Base-by-base conservation (phyloP, 345 rosid genomes). In the Dipteronia sinensis region DNA sequence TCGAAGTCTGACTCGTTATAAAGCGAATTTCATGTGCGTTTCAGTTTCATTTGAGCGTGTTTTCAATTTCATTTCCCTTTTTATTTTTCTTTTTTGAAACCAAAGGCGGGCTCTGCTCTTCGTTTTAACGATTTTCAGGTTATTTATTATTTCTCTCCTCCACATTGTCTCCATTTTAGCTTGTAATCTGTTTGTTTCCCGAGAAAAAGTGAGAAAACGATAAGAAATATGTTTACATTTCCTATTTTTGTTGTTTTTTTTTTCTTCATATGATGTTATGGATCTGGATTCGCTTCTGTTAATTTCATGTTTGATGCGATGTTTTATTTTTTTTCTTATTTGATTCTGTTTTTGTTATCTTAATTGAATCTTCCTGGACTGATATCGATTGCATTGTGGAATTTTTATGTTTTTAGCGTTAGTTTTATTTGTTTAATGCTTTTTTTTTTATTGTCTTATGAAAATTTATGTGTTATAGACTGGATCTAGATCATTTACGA, bases 51-150 rank as follows among this genome's bases (percentile, higher is more conserved):
- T 78, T 72, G 76, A 71, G 70, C 74, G 31, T 23, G 31, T 62
- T 49, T 55, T 55, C 65, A 72, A 34, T 51, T 78, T 64, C 71
- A 53, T 31, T 49, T 29, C 29, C 2, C 27, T 5, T 53, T 53
- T 16, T 15, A 7, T 20, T 59, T 59, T 64, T 34, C 16, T 34
- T 53, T 69, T 78, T 78, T 71, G 76, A 78, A 72, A 42, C 58
- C 62, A 56, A 66, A 20, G 73, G 81, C 81, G 81, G 67, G 77
- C 76, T 34, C 80, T 55, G 77, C 42, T 64, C 69, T 40, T 42
- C 46, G 46, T 42, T 42, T 8, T 8, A 23, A 23, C 27, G 34
- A 53, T 55, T 56, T 72, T 51, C 55, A 66, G 73, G 77, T 78
- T 61, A 47, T 23, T 61, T 59, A n/a, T n/a, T 17, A 34, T 34